Conservation (phyloP, 1,284 basidiomycete species). For the Sporisorium sorghi region DNA sequence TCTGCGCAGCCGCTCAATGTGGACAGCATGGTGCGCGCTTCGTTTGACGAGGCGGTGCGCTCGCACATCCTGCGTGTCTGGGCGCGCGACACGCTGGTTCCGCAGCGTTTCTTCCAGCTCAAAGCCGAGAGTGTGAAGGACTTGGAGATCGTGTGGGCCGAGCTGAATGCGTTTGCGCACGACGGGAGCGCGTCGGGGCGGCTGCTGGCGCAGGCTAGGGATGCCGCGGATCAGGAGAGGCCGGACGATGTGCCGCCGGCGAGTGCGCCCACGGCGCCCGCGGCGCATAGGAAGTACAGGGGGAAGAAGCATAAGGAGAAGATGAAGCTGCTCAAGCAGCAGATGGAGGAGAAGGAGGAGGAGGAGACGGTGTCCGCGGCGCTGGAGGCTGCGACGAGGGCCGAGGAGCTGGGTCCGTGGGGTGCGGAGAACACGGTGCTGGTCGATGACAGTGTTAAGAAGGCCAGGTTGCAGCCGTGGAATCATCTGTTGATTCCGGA, state of each 20-base stretch:
- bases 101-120: constrained; percentile 19
- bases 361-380: constrained; percentile 12
- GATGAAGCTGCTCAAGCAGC: constrained; percentile 1
- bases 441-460: constrained; percentile 82
- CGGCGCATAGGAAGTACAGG: constrained; percentile 14
- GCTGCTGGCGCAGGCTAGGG: constrained; percentile 39
- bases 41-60: constrained; percentile 65
- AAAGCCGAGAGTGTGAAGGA: constrained; percentile 75
- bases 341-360: not conserved
- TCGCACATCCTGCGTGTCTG: constrained; percentile 76
- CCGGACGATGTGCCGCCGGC: constrained; percentile 22
- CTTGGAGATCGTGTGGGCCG: constrained; percentile 79
- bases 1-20: constrained; percentile 85
- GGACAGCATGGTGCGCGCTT: constrained; percentile 71
- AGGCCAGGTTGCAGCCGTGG: constrained; percentile 81
- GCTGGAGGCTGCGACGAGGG: constrained; percentile 12
- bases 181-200: constrained; percentile 1
- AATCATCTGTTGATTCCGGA: constrained; percentile 64
- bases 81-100: constrained; percentile 80
- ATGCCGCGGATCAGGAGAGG: constrained; percentile 23
- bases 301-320: constrained; percentile 10
- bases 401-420: constrained; percentile 41
- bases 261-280: constrained; percentile 7
- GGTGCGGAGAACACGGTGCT: constrained; percentile 82
- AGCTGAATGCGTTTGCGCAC: constrained; percentile 68